Base-by-base conservation (phyloP, 2,329 filamentous ascomycete genomes). In the Penicillium sp. region DNA sequence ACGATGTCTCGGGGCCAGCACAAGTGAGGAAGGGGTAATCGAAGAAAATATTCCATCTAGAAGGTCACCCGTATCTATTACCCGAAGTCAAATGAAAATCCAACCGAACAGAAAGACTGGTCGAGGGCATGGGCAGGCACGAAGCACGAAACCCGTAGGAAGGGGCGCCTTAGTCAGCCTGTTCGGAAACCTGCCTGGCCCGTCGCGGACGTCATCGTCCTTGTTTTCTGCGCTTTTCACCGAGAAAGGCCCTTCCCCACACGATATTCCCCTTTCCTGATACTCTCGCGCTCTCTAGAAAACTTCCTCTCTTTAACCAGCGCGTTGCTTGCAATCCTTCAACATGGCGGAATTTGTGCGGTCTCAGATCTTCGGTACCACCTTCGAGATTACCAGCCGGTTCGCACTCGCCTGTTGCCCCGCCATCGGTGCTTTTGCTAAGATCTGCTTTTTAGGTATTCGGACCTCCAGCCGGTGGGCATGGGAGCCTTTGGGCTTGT, bases 401-500 rank as follows among this genome's bases (percentile, higher is more conserved):
- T 96, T 85, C 58, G 69, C 15, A 53, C 53, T 42, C 31, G 24
- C 53, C 36, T 12, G 9, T 24, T 13, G 26, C 45, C 12, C 9
- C 34, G 15, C 12, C 7, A 4, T 3, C 24, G 26, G 38, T 24
- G 13, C 7, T 18, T 34, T 29, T 29, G 47, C 45, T 54, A 47
- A 53, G 23, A 23, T 29, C 33, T 39, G 33, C 21, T 47, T 50
- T 59, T 52, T 71, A 96, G 92, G 79, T 97, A 97, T 77, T 95
- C 93, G 57, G 94, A 99, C 76, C 84, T 99, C 71, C 94, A 99
- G 74, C 94, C 94, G 34, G 94, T 99, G 62, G 94, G 94, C 72
- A 99, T 99, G 94, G 94, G 94, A 69, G 94, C 94, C 57, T 99
- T 99, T 76, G 94, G 94, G 60, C 85, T 99, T 58, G 94, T 99